Base-by-base conservation (phyloP, 306 rosid species). In the Prunus davidiana region DNA sequence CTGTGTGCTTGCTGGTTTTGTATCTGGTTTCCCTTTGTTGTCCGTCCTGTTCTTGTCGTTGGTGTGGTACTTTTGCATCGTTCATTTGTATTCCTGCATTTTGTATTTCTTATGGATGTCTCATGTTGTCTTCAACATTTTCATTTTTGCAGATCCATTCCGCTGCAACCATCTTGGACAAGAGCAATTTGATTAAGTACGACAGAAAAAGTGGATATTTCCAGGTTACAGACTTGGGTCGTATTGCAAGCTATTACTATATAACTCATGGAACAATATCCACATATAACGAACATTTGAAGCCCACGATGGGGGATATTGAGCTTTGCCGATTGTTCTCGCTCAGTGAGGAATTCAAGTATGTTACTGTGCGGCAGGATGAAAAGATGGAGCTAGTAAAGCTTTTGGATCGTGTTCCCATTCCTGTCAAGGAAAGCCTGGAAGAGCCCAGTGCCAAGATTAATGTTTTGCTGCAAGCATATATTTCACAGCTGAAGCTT, bases 401-500 rank as follows among this genome's bases (percentile, higher is more conserved):
- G 84, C 89, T 95, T 67, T 83, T 90, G 84, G 98, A 92, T 22
- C 95, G 93, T 24, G 97, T 91, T 80, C 98, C 98, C 47, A 91
- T 94, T 75, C 98, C 97, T 47, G 86, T 94, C 87, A 94, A 91
- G 90, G 98, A 94, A 84, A 91, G 97, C 83, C 80, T 94, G 76
- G 97, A 94, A 83, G 98, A 94, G 86, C 98, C 98, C 20, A 94
- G 97, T 84, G 96, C 95, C 52, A 94, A 94, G 88, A 94, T 94
- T 73, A 94, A 91, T 77, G 98, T 92, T 80, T 83, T 94, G 79
- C 86, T 94, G 83, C 98, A 94, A 81, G 96, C 97, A 34, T 91
- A 90, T 81, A 94, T 91, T 78, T 90, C 98, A 75, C 96, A 90
- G 71, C 80, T 94, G 76, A 91, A 94, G 89, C 94, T 94, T 82